Evolutionary conservation across 1,284 basidiomycete genomes (phyloP).

Genomic region (Puccinia polysora): DNA sequence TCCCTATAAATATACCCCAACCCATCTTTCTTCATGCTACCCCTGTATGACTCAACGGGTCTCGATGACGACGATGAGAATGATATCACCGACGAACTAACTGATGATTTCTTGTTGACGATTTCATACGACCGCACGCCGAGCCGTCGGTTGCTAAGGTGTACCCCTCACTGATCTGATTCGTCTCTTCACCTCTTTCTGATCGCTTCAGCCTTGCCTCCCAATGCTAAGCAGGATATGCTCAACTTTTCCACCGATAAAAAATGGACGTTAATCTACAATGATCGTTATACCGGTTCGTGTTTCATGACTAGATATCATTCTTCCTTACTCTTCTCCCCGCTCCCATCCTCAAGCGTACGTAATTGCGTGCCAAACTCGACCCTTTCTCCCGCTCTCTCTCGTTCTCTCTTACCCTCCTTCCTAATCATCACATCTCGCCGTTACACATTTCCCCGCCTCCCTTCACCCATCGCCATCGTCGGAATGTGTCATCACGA

Average conservation of each 20-base stretch:
- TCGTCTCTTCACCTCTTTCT: neutral
- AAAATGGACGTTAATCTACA: slow-evolving; percentile 42
- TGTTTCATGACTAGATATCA: too few species aligned
- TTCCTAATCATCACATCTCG: neutral
- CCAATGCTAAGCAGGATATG: slow-evolving; percentile 38
- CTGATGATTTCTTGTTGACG: too few species aligned
- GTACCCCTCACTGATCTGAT: neutral
- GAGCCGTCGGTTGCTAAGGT: too few species aligned
- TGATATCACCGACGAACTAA: too few species aligned
- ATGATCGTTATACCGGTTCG: slow-evolving; percentile 34
- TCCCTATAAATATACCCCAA: neutral
- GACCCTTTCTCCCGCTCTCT: too few species aligned
- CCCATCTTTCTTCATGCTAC: neutral
- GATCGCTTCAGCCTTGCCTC: slow-evolving; percentile 17
- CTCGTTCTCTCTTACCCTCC: neutral
- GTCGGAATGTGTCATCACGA: too few species aligned
- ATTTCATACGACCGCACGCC: too few species aligned
- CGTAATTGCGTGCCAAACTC: neutral
- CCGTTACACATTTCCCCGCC: neutral
- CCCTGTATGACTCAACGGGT: too few species aligned
- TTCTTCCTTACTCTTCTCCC: too few species aligned
- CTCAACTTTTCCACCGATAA: slow-evolving; percentile 43
- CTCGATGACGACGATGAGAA: too few species aligned
- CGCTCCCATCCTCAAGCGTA: too few species aligned
- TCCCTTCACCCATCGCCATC: too few species aligned